Evolutionary conservation across 139 green algal genomes (phyloP), one percentile per base, ranked within the genome.

Genomic region (Coelastrella sp.): DNA sequence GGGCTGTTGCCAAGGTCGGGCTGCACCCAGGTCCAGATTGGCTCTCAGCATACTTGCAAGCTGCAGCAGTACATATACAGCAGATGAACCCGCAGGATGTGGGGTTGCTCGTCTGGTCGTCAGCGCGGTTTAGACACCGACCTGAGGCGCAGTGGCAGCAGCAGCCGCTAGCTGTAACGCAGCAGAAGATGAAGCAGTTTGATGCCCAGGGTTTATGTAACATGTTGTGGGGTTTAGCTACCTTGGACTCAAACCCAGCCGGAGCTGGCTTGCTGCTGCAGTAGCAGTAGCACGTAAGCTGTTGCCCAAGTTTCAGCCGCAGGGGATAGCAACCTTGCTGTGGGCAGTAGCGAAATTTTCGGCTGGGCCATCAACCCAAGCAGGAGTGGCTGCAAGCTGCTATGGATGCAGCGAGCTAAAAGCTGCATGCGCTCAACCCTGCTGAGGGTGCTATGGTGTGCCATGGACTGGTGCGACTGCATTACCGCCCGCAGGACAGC

Each of bases 401-500:
- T 32, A 59, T 23, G 7, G 85, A 60, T 71, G 85, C 85, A 47
- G 73, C 85, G 3, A 16, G 19, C 3, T 20, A 23, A 23, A 58
- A 83, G 85, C 85, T 89, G 73, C 57, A 71, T 32, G 6, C 17
- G 0, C 73, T 82, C 73, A 89, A 89, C n/a, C 71, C 85, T 60
- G 85, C 73, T 59, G 85, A 89, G n/a, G 5, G 73, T 7, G 73
- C 85, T 11, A 89, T 89, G 85, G 58, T 89, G 22, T 87, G 81
- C 19, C 81, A 87, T 77, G 81, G 61, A 87, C 32, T 76, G 23
- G 81, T 61, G 19, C 22, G 64, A 56, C 64, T 87, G 23, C 81
- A 77, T 68, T 76, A 76, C 64, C 81, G 77, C 60, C 80, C 64
- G 23, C 22, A 8, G 13, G 14, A 23, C 23, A 64, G 7, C 81